phyloP scores from a whole-genome alignment of 139 green algal genomes.

The Tetratostichococcus sp. region DNA sequence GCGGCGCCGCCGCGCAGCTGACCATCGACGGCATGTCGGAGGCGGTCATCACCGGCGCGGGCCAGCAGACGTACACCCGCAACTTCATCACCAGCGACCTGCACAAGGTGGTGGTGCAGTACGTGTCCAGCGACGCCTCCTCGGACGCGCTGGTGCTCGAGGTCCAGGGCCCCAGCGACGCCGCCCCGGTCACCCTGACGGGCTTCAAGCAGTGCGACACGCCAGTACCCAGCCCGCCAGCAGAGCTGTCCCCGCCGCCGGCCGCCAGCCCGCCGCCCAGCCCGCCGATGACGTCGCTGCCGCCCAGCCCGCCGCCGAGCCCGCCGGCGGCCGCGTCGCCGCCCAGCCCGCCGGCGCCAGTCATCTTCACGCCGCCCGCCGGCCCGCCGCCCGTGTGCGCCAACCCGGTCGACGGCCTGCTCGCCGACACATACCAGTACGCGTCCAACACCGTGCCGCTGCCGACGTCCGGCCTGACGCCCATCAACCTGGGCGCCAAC shows the following conservation, averaged over 20 bases:
- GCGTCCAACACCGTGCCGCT: not conserved
- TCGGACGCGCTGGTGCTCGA: not conserved
- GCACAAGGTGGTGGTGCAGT: not conserved
- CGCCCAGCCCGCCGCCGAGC: too few relatives aligned
- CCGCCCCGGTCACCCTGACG: too few relatives aligned
- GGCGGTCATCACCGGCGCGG: not conserved
- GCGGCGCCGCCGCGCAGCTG: not conserved
- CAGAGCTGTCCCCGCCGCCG: too few relatives aligned
- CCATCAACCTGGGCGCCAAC: not conserved
- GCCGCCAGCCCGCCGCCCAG: too few relatives aligned
- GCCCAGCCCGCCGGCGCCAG: too few relatives aligned
- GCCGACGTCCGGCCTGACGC: not conserved
- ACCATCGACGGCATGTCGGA: not conserved
- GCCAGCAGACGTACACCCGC: not conserved
- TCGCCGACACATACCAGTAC: not conserved
- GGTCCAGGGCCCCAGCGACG: not conserved
- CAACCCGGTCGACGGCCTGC: not conserved
- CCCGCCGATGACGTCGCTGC: not conserved
- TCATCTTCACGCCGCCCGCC: not conserved
- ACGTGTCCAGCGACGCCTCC: not conserved
- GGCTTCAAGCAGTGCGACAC: not conserved
- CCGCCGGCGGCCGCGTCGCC: too few relatives aligned
- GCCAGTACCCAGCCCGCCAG: too few relatives aligned
- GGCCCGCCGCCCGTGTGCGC: not conserved
- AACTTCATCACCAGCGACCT: not conserved